Percentiles rank a stretch among this genome's conserved stretches.
phyloP scores from a whole-genome alignment of 192 early-diverging fungal species.

The Umbelopsis ramanniana region DNA sequence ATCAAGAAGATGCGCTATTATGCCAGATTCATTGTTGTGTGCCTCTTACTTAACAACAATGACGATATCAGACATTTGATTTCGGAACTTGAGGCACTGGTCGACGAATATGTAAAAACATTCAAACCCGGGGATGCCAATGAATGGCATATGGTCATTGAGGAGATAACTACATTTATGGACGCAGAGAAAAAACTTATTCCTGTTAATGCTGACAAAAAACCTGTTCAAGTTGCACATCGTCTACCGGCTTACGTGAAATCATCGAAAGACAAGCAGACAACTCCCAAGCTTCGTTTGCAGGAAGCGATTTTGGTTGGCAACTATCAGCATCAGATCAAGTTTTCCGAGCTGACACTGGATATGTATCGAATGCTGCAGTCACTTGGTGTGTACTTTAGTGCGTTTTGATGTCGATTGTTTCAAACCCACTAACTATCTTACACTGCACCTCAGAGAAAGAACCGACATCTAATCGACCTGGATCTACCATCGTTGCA shows the following conservation, averaged over 20 bases:
- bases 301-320: slow-evolving; percentile 98
- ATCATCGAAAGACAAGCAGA: slow-evolving; percentile 63
- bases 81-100: slow-evolving; percentile 79
- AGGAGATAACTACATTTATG: slow-evolving; percentile 82
- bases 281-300: slow-evolving; percentile 61
- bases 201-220: slow-evolving; percentile 58
- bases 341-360: slow-evolving; percentile 94
- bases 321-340: slow-evolving; percentile 94
- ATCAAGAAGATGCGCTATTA: slow-evolving; percentile 98
- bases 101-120: slow-evolving; percentile 85
- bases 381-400: slow-evolving; percentile 65
- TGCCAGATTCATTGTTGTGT: slow-evolving; percentile 97
- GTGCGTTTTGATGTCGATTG: too few relatives aligned
- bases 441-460: neutral
- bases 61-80: slow-evolving; percentile 82
- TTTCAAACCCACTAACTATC: neutral
- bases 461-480: neutral
- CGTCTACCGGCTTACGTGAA: slow-evolving; percentile 56
- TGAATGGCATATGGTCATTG: slow-evolving; percentile 86
- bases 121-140: slow-evolving; percentile 89
- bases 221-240: slow-evolving; percentile 52
- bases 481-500: neutral
- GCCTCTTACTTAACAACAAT: slow-evolving; percentile 82
- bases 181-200: slow-evolving; percentile 85
- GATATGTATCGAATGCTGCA: slow-evolving; percentile 98